Conservation (phyloP, 176 grass and related monocot species). For the Musa itinerans region DNA sequence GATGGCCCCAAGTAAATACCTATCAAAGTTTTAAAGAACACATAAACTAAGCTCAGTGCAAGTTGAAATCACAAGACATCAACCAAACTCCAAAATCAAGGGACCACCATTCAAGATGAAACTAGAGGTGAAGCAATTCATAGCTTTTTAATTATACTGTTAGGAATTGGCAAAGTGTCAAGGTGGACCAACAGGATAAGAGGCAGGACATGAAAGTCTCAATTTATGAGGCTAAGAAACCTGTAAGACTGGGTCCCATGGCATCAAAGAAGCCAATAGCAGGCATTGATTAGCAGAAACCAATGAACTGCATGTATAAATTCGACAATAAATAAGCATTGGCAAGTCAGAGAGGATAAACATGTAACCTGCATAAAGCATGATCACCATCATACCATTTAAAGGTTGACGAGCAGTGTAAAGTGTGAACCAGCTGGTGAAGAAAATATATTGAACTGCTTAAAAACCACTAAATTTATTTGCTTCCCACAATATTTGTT, state of each 20-base stretch:
- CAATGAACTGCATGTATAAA: neutral
- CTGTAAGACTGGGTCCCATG: neutral
- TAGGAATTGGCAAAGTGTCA: neutral
- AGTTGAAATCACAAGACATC: neutral
- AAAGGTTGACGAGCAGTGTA: neutral
- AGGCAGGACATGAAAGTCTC: neutral
- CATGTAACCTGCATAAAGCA: neutral
- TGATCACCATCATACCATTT: neutral
- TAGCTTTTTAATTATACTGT: neutral
- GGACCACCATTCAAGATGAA: neutral
- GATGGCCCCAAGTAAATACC: constrained; percentile 98
- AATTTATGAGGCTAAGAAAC: neutral
- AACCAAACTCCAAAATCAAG: neutral
- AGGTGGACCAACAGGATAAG: neutral
- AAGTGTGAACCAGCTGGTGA: neutral
- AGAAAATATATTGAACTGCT: neutral
- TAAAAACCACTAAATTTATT: neutral
- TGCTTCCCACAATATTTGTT: neutral
- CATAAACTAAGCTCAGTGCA: neutral
- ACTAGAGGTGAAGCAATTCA: neutral
- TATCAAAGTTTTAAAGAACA: constrained; percentile 5
- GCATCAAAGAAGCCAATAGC: neutral
- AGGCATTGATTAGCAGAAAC: neutral
- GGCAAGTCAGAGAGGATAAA: neutral
- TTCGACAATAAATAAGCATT: neutral